Base-by-base conservation (phyloP, 2,329 filamentous ascomycete genomes). In the Ascosphaera apis region DNA sequence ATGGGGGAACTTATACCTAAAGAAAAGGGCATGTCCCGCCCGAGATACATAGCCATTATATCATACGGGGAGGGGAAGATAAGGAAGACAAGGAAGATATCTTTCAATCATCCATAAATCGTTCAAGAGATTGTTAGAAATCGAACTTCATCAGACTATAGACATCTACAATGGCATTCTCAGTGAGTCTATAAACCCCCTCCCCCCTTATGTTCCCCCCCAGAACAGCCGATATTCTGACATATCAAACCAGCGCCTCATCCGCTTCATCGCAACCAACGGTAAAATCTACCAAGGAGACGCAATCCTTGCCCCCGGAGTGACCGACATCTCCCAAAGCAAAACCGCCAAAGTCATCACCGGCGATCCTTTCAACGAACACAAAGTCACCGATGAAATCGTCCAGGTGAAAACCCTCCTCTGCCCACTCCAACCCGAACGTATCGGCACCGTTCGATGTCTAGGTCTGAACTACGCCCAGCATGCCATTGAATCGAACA, bases 271-370 rank as follows among this genome's bases (percentile, higher is more conserved):
- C 6, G 71, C 75, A 46, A 69, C 66, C 45, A 72, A 82, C 47
- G 76, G 76, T 50, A 62, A 62, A 38, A 65, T 67, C 25, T 76
- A 79, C 54, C 79, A 80, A 43, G 78, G 77, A 44, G 75, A 83
- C 55, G 76, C 77, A 40, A 69, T 82, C 38, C 64, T 81, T 15
- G 71, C 73, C 3, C 36, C 53, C 1, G 72, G 70, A 15, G 56
- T 65, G 28, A 67, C 52, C 34, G 71, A 80, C 46, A 63, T 79
- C 42, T 57, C 66, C 40, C 65, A 70, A 54, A 63, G 66, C 1
- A 67, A 59, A 35, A 62, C 66, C 45, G 76, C 76, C 15, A 66
- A 57, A 35, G 59, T 80, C 34, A 69, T 80, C 43, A 57, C 58
- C 13, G 76, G 76, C 27, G 63, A 72, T 43, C 69, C 80, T 45